Evolutionary conservation across 106 monocot species (phyloP).

Genomic region (Apostasia shenzhenica): DNA sequence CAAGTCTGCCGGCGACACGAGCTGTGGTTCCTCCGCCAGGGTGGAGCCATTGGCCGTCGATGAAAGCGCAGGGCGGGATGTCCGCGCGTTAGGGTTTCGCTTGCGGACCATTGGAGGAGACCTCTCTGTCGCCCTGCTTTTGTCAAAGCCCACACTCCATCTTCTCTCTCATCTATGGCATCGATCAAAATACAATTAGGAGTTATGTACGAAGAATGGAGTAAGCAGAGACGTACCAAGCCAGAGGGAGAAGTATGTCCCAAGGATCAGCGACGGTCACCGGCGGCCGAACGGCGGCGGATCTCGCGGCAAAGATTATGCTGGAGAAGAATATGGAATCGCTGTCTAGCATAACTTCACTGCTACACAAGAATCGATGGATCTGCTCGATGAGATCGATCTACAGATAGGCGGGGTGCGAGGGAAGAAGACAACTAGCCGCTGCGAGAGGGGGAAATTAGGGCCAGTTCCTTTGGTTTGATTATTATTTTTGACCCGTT

Average conservation of each 20-base stretch:
- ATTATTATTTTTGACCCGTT: no score
- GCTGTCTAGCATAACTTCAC: no score
- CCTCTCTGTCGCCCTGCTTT: neutral
- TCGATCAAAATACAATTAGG: neutral
- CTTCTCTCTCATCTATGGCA: conserved; percentile 4
- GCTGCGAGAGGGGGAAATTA: no score
- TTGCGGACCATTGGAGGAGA: conserved; percentile 8
- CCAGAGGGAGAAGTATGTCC: no score
- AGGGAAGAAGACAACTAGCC: no score
- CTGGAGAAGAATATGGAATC: no score
- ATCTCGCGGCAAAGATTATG: neutral
- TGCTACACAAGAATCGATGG: no score
- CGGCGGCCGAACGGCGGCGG: neutral
- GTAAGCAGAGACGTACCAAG: neutral
- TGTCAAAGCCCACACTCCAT: neutral
- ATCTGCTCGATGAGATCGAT: no score
- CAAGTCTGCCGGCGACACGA: neutral
- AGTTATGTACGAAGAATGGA: neutral
- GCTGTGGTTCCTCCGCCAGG: neutral
- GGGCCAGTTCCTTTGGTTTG: no score
- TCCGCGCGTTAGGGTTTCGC: conserved; percentile 16
- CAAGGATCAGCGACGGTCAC: neutral
- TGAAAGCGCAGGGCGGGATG: neutral
- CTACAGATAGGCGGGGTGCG: no score
- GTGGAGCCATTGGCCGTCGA: neutral